Base-by-base conservation (phyloP, 352 stramenopile genomes). In the Globisporangium cystogenes region DNA sequence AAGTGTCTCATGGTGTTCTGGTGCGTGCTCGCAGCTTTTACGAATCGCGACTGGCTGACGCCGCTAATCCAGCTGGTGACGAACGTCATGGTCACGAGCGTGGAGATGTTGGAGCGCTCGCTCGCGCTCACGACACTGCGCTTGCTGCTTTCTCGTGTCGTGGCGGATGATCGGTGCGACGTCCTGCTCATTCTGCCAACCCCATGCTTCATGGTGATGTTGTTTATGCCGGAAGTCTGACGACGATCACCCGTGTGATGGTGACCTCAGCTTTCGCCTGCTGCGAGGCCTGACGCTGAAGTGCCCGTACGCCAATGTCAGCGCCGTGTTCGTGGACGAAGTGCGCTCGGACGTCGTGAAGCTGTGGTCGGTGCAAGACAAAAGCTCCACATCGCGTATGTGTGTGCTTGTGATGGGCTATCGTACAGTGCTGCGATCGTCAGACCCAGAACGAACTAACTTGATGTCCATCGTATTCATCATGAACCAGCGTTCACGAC, bases 301-400 rank as follows among this genome's bases (percentile, higher is more conserved):
- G 35, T 93, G 82, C 41, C 82, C 79, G 3, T 93, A 90, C 51
- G 79, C 69, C 10, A 93, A 93, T 20, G 75, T 89, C 14, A 56
- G 62, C 11, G 82, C 82, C 6, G 66, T 86, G 18, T 46, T 93
- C 16, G 51, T 93, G 7, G 82, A 93, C 65, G 68, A 67, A 50
- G 50, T 87, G 31, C 74, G 82, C 53, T 53, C 48, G 7, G 75
- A 83, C 41, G 62, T 62, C 20, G 72, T 87, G 12, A 43, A 56
- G 7, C 51, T 35, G 0, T 92, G 76, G 78, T 60, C 58, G 27
- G 65, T 60, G 1, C 46, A 57, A 12, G 52, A 68, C 15, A 20
- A 21, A 6, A 49, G 14, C 4, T 24, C 16, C 4, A 12, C 51
- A 36, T 76, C 62, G 35, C 62, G 74, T 87, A 59, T 53, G 67